phyloP scores from a whole-genome alignment of 495 filamentous ascomycete species.

The Zalerion maritima region DNA sequence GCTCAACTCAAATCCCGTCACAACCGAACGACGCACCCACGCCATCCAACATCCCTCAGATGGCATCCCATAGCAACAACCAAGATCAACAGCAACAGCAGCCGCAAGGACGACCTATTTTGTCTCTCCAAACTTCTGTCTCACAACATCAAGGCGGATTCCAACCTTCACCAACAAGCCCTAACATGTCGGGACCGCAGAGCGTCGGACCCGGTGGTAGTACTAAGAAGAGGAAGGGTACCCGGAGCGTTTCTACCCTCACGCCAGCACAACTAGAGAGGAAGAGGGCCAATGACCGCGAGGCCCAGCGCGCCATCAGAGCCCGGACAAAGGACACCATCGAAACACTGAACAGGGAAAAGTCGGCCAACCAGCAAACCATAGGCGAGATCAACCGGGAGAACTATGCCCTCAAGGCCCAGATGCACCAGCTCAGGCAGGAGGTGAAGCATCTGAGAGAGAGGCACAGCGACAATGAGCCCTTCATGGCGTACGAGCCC shows the following conservation, averaged over 20 bases:
- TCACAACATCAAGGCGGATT: background rate
- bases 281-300: constrained; percentile 80
- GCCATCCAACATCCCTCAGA: too few relatives aligned
- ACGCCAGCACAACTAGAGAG: constrained; percentile 57
- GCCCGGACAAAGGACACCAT: constrained; percentile 73
- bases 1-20: too few relatives aligned
- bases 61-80: background rate
- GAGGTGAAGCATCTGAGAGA: too few relatives aligned
- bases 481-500: too few relatives aligned
- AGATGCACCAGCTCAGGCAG: constrained; percentile 18
- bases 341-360: constrained; percentile 54
- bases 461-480: too few relatives aligned
- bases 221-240: too few relatives aligned
- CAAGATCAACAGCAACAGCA: constrained; percentile 3
- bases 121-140: background rate
- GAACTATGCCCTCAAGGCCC: constrained; percentile 24
- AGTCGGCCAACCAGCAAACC: constrained; percentile 25
- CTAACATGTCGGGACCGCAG: constrained; percentile 6
- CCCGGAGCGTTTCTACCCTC: constrained; percentile 56
- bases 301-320: constrained; percentile 75
- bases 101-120: constrained; percentile 4
- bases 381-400: constrained; percentile 21
- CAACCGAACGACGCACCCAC: too few relatives aligned
- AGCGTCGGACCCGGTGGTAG: too few relatives aligned
- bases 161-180: background rate